Evolutionary conservation across 1,139 yeast species (phyloP).

Genomic region (Taphrina flavorubra): DNA sequence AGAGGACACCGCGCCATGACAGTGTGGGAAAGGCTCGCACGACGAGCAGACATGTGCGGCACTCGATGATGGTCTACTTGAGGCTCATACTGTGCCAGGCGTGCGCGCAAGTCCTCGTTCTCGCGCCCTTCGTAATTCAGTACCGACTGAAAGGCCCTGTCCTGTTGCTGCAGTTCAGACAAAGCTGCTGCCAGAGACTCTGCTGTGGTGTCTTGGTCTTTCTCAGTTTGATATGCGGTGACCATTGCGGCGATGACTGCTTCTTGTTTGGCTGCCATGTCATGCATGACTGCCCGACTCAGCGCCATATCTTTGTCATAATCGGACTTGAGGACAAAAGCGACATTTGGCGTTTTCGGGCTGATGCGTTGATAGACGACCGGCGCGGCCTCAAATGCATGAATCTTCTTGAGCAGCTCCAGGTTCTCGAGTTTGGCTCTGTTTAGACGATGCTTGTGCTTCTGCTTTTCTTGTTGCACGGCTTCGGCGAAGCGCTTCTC

Average conservation of each 20-base stretch:
- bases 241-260: not conserved
- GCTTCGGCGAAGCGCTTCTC: not conserved
- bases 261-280: slow-evolving; percentile 13
- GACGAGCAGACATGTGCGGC: not conserved
- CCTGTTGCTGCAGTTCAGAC: slow-evolving; percentile 1
- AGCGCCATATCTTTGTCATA: slow-evolving; percentile 2
- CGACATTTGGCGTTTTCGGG: not conserved
- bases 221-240: slow-evolving; percentile 1
- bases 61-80: slow-evolving; percentile 5
- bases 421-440: slow-evolving; percentile 4
- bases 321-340: slow-evolving; percentile 7
- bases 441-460: not conserved
- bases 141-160: not conserved
- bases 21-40: not conserved
- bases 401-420: slow-evolving; percentile 2
- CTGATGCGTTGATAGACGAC: slow-evolving; percentile 10
- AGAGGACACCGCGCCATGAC: slow-evolving; percentile 1
- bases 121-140: not conserved
- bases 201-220: not conserved
- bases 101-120: slow-evolving; percentile 1
- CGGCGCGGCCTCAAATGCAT: not conserved
- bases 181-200: not conserved
- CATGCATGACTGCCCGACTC: slow-evolving; percentile 5
- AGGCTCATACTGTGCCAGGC: slow-evolving; percentile 5
- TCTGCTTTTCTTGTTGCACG: not conserved